These are phyloP conservation scores for Thalia dealbata DNA, from an alignment of 176 grass and related monocot species.

Conservation along the genomic window DNA sequence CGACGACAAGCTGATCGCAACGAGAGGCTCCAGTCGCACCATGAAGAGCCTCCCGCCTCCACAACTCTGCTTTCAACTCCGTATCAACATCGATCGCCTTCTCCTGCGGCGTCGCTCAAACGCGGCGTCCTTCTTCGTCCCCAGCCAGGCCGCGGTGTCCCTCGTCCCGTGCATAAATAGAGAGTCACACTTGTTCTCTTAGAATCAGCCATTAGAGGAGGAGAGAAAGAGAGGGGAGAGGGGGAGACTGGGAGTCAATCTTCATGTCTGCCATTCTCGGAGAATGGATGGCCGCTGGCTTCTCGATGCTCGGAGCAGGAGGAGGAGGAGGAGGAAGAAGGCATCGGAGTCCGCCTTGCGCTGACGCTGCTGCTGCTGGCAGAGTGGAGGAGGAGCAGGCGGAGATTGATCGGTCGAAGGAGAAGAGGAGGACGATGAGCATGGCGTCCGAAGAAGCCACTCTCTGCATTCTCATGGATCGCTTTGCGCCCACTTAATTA, in stretches of 20 bases:
- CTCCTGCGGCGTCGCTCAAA: too few species aligned
- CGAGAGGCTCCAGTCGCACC: too few species aligned
- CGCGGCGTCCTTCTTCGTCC: too few species aligned
- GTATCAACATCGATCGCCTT: too few species aligned
- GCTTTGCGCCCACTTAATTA: constrained; percentile 27
- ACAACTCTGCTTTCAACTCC: too few species aligned
- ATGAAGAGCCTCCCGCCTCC: too few species aligned
- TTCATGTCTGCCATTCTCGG: not conserved
- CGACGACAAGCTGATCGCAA: too few species aligned
- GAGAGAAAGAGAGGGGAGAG: not conserved
- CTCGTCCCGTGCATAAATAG: too few species aligned
- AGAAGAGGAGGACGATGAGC: not conserved
- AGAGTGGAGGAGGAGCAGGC: not conserved
- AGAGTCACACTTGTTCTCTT: too few species aligned
- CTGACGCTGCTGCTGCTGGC: not conserved
- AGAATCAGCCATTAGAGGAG: not conserved
- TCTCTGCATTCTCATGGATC: constrained; percentile 24
- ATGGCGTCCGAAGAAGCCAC: constrained; percentile 14
- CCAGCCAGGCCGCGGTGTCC: too few species aligned
- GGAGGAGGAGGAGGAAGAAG: not conserved
- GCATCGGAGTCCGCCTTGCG: not conserved
- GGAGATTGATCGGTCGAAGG: not conserved
- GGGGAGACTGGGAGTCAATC: too few species aligned
- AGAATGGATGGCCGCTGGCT: not conserved
- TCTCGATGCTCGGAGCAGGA: not conserved